Evolutionary conservation across 805 yeast species (phyloP).

Genomic region (Candida sphagnicola): DNA sequence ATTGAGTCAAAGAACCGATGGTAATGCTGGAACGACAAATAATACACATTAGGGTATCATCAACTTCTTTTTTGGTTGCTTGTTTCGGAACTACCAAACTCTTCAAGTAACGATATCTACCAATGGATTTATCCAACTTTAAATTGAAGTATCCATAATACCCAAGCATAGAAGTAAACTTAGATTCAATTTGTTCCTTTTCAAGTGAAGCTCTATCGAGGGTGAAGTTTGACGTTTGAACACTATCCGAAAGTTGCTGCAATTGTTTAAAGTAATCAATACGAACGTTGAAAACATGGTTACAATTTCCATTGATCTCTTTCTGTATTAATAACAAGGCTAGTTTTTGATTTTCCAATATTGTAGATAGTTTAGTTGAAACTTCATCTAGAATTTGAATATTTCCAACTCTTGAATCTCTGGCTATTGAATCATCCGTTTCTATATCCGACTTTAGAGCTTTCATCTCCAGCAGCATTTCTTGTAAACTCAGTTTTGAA

Average conservation of each 20-base stretch:
- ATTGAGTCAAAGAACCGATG: conserved; percentile 76
- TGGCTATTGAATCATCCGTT: conserved; percentile 7
- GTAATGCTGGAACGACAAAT: conserved; percentile 73
- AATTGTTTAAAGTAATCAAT: conserved; percentile 79
- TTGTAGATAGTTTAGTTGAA: conserved; percentile 8
- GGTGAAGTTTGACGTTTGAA: conserved; percentile 36
- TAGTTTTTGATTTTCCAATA: conserved; percentile 43
- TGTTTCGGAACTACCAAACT: conserved; percentile 15
- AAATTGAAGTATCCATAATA: conserved; percentile 1
- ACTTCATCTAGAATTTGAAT: conserved; percentile 1
- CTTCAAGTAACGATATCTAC: conserved; percentile 32
- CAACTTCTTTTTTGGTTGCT: conserved; percentile 7
- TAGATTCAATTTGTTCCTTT: not conserved
- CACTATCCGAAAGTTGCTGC: conserved; percentile 83
- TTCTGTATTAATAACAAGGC: conserved; percentile 37
- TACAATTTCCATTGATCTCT: conserved; percentile 48
- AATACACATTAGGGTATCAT: conserved; percentile 52
- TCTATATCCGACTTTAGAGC: conserved; percentile 22
- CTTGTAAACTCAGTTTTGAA: conserved; percentile 30
- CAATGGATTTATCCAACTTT: conserved; percentile 25
- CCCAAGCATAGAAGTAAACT: not conserved
- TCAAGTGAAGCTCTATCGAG: conserved; percentile 15
- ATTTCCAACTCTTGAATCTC: not conserved
- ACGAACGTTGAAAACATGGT: conserved; percentile 72
- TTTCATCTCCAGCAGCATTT: conserved; percentile 24